A percentile compares a stretch with the other conserved stretches of the same genome.
Conservation (phyloP, 1,284 basidiomycete genomes). For the Ustilago sp. region DNA sequence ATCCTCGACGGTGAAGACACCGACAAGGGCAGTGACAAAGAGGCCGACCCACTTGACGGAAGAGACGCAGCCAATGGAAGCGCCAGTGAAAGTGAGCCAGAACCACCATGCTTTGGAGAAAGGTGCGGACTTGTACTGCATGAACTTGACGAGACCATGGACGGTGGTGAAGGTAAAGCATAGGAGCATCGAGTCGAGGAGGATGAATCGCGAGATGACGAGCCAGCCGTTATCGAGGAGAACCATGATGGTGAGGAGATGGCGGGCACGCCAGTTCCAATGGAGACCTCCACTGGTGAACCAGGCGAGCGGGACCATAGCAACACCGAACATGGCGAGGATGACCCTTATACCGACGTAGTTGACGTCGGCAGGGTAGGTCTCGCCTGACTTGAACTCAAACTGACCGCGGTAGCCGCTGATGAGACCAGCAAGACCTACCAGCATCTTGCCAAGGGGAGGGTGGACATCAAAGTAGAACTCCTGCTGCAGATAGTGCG, state of each 20-base stretch:
- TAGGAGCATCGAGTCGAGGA: constrained; percentile 96
- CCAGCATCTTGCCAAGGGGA: constrained; percentile 97
- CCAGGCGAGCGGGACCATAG: constrained; percentile 95
- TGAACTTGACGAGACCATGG: constrained; percentile 93
- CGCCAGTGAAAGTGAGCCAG: constrained; percentile 89
- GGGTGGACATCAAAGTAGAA: constrained; percentile 76
- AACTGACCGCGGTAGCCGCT: constrained; percentile 91
- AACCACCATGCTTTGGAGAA: constrained; percentile 97
- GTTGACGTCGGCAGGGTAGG: constrained; percentile 86
- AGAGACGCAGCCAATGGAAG: constrained; percentile 94
- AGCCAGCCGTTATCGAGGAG: constrained; percentile 91
- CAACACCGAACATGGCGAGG: constrained; percentile 91
- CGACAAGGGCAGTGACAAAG: constrained; percentile 93
- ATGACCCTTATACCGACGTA: constrained; percentile 95
- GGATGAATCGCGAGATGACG: constrained; percentile 94
- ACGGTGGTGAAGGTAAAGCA: constrained; percentile 98
- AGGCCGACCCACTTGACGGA: constrained; percentile 97
- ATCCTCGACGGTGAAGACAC: constrained; percentile 95
- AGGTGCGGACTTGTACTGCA: constrained; percentile 86
- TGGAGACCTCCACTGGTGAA: constrained; percentile 95
- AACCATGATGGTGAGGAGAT: constrained; percentile 93
- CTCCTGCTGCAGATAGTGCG: constrained; percentile 88
- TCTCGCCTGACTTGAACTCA: constrained; percentile 92
- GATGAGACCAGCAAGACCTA: constrained; percentile 89
- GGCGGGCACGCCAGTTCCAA: constrained; percentile 88